Conservation (phyloP, 129 eudicot species). For the Lactuca sativa region DNA sequence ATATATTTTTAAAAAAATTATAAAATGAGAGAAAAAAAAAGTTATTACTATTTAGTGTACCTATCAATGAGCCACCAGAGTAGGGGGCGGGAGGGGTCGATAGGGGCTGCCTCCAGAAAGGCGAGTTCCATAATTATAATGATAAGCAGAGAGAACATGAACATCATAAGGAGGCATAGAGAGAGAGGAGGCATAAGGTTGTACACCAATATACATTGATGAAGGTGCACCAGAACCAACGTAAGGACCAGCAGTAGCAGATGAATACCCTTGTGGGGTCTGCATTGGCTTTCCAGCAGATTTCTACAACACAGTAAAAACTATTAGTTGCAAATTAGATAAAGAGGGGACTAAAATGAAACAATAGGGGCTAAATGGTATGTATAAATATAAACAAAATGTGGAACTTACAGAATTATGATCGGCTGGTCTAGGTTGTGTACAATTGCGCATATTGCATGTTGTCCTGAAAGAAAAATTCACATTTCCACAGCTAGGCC, state of each 20-base stretch:
- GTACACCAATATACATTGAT: conserved; percentile 53
- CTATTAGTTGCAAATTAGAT: neutral
- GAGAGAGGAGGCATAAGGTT: conserved; percentile 69
- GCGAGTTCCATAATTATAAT: conserved; percentile 55
- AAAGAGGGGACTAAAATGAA: no score
- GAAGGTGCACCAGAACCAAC: conserved; percentile 70
- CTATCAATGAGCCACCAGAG: conserved; percentile 73
- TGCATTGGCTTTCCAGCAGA: conserved; percentile 73
- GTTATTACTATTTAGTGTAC: conserved; percentile 31
- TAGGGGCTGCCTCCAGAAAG: conserved; percentile 68
- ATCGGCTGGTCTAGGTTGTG: conserved; percentile 96
- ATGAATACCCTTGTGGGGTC: conserved; percentile 47
- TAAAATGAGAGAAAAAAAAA: no score
- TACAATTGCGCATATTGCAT: conserved; percentile 94
- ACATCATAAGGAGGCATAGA: conserved; percentile 80
- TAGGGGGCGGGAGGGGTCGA: conserved; percentile 71
- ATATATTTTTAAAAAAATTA: no score
- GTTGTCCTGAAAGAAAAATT: conserved; percentile 92
- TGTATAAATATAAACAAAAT: no score
- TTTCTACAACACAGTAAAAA: conserved; percentile 47
- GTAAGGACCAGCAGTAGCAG: conserved; percentile 37
- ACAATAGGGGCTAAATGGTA: no score
- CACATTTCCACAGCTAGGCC: conserved; percentile 96
- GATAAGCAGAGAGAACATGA: conserved; percentile 68
- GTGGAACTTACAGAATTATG: conserved; percentile 67